phyloP scores from a whole-genome alignment of 257 asterid genomes.

The Ilex asprella region DNA sequence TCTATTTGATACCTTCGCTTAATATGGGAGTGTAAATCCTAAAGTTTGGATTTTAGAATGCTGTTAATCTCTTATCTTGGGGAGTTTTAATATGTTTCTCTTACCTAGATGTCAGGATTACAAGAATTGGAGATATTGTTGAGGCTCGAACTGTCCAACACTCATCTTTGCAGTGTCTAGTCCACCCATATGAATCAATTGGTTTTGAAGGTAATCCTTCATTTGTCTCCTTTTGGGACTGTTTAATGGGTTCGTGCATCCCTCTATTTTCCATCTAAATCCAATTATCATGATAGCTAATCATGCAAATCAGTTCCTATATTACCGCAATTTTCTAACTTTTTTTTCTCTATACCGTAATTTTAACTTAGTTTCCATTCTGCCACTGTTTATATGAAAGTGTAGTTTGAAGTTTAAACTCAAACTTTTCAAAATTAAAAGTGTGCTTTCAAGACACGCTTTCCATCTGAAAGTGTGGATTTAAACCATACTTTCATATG shows the following conservation, averaged over 20 bases:
- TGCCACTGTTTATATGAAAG: too few relatives aligned
- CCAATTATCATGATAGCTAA: neutral
- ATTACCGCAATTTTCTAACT: too few relatives aligned
- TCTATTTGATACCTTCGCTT: neutral
- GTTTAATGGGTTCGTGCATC: neutral
- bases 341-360: too few relatives aligned
- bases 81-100: conserved; percentile 1
- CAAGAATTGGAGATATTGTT: conserved; percentile 43
- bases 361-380: too few relatives aligned
- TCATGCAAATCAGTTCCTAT: too few relatives aligned
- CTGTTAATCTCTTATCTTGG: conserved; percentile 2
- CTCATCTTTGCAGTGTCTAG: conserved; percentile 46
- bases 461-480: too few relatives aligned
- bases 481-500: too few relatives aligned
- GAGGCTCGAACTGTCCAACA: conserved; percentile 65
- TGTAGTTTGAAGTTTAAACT: too few relatives aligned
- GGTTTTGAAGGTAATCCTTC: conserved; percentile 36
- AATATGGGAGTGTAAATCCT: neutral
- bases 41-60: neutral
- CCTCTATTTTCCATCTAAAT: neutral
- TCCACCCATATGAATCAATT: conserved; percentile 38
- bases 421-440: too few relatives aligned
- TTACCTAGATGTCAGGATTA: conserved; percentile 49
- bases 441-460: too few relatives aligned
- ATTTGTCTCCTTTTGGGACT: neutral